Evolutionary conservation across 805 yeast genomes (phyloP), one percentile per base, ranked within the genome.

Genomic region (Kregervanrija pseudodelftensis): DNA sequence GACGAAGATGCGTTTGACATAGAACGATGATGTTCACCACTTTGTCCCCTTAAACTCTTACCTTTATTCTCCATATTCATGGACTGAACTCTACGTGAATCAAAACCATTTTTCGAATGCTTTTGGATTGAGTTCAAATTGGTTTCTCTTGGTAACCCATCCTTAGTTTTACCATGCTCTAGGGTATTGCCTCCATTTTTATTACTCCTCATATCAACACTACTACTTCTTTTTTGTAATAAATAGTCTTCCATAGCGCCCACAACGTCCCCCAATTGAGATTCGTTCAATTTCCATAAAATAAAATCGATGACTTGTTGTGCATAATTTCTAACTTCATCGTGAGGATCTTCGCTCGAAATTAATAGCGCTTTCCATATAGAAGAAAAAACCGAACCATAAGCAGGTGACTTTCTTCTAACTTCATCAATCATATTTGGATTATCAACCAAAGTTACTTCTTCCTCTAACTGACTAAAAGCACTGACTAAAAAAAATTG

Each of bases 401-500:
- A 85, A 0, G 96, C 93, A 1, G 95, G 85, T 0, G 86, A 73
- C 36, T 72, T 72, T 53, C 84, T 73, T 41, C 85, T 68, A 49
- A 81, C 77, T 39, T 79, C 86, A 44, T 79, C 83, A 31, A 82
- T 73, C 43, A 70, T 67, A 41, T 74, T 71, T 12, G 85, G 79
- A 46, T 79, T 75, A 47, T 82, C 87, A 46, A 78, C 65, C 43
- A 82, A 68, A 0, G 82, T 76, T 32, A 83, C 73, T 53, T 90
- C 96, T 51, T 83, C 93, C 47, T 85, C 88, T 28, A 93, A 59
- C 52, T 88, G 89, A 40, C 87, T 77, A 60, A 82, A 89, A 0
- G 96, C 96, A 47, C 90, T 82, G 2, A 91, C 93, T 44, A 89
- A 61, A 56, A 91, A 90, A 56, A 86, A 85, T 46, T 79, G 77